Base-by-base conservation (phyloP, 1,284 basidiomycete genomes). In the Rugosomyces carneus region DNA sequence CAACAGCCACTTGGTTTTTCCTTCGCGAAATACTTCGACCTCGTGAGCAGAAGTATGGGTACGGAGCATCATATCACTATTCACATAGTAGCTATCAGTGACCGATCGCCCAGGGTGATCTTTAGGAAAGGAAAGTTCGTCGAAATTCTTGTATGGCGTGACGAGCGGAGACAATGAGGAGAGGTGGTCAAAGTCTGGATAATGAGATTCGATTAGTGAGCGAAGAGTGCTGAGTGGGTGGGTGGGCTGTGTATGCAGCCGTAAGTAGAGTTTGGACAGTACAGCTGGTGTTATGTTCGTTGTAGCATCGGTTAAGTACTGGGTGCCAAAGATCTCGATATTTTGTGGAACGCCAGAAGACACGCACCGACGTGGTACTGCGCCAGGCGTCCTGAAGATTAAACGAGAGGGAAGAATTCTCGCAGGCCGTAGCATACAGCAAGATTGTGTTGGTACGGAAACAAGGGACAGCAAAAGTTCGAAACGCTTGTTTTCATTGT, bases 41-140 rank as follows among this genome's bases (percentile, higher is more conserved):
- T 99, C 95, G 65, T 99, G 96, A 1, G 96, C 93, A 16, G 89
- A 93, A 0, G 96, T 98, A 65, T 99, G 96, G 0, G 96, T 99
- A 37, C 96, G 85, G 40, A 99, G 80, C 85, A 99, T 94, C 54
- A 86, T 75, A 55, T 81, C 71, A 54, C 77, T 77, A 72, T 99
- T 99, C 57, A 98, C 72, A 65, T 99, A 99, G 74, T 99, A 99
- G 57, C 88, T 92, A 70, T 99, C 96, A 20, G 90, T 90, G 39
- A 81, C 72, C 16, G 83, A 77, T 46, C 96, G 81, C 1, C 96
- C 96, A 1, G 95, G 94, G 62, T 99, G 96, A 69, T 98, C 93
- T 4, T 72, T 60, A 0, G 95, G 84, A 67, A 99, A 98, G 11
- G 91, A 93, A 18, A 99, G 82, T 56, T 95, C 89, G 66, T 98